Evolutionary conservation across 108 stramenopile species (phyloP).

Genomic region (Discostella pseudostelligera): DNA sequence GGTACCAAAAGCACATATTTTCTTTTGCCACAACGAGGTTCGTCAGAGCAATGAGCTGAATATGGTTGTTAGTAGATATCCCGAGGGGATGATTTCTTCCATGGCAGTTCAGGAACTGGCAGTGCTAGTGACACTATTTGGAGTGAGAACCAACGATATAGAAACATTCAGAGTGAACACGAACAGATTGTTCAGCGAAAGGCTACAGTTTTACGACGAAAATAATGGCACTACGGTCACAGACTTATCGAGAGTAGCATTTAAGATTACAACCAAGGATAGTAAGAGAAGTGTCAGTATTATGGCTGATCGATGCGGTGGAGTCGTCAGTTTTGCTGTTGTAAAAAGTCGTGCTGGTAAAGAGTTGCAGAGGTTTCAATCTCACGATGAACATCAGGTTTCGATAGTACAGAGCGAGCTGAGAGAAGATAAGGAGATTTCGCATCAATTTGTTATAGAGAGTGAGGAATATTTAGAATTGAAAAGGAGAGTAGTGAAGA

Average conservation of each 20-base stretch:
- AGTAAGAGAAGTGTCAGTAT: slow-evolving; percentile 61
- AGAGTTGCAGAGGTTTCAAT: slow-evolving; percentile 57
- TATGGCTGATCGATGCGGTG: slow-evolving; percentile 83
- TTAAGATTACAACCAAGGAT: slow-evolving; percentile 60
- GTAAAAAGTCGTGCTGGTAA: slow-evolving; percentile 59
- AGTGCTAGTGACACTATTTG: slow-evolving; percentile 67
- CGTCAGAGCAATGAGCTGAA: slow-evolving; percentile 53
- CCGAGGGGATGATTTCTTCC: slow-evolving; percentile 84
- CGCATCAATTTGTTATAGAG: slow-evolving; percentile 80
- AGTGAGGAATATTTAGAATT: slow-evolving; percentile 73
- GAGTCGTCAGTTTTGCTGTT: slow-evolving; percentile 68
- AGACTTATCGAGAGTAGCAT: slow-evolving; percentile 69
- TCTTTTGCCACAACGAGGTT: slow-evolving; percentile 84
- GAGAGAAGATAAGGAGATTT: slow-evolving; percentile 53
- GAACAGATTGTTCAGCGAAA: slow-evolving; percentile 62
- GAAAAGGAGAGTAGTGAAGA: slow-evolving; percentile 56
- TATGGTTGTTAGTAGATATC: slow-evolving; percentile 63
- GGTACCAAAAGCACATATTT: slow-evolving; percentile 41
- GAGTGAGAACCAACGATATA: slow-evolving; percentile 58
- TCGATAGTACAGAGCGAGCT: slow-evolving; percentile 40
- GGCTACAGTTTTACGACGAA: slow-evolving; percentile 33
- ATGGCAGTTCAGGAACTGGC: slow-evolving; percentile 89
- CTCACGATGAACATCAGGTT: slow-evolving; percentile 54
- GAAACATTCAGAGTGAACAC: slow-evolving; percentile 56
- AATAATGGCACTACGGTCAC: slow-evolving; percentile 41